Conservation (phyloP, 306 rosid genomes). For the Acacia crassicarpa region DNA sequence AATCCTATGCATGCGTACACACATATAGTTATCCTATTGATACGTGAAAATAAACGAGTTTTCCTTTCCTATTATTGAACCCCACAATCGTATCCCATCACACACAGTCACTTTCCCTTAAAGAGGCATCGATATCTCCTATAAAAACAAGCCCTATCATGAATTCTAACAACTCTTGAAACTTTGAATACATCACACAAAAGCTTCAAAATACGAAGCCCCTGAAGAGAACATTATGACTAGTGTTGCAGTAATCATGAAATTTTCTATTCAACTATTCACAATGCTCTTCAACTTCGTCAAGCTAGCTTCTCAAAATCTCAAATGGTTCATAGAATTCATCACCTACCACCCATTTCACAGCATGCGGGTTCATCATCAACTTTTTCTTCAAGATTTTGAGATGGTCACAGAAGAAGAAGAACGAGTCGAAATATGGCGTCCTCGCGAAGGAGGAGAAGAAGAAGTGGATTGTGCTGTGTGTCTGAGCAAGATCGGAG, state of each 20-base stretch:
- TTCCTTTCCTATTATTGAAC: neutral
- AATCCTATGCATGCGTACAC: neutral
- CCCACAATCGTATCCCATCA: neutral
- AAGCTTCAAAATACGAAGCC: neutral
- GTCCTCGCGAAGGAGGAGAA: neutral
- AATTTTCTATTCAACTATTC: neutral
- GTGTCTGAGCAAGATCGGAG: constrained; percentile 40
- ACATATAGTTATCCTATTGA: neutral
- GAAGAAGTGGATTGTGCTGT: constrained; percentile 44
- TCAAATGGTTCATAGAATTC: constrained; percentile 37
- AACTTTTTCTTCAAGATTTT: neutral
- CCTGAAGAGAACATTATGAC: neutral
- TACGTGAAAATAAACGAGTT: neutral
- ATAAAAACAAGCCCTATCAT: neutral
- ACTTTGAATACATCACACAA: neutral
- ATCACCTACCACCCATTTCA: constrained; percentile 38
- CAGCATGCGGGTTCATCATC: neutral
- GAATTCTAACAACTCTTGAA: neutral
- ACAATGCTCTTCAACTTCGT: constrained; percentile 26
- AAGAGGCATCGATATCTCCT: neutral
- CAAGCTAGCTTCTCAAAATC: neutral
- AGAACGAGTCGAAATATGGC: neutral
- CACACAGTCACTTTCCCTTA: neutral
- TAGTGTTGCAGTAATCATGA: neutral
- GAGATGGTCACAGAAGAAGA: neutral